Percentiles rank a stretch among this genome's conserved stretches.
phyloP scores from a whole-genome alignment of 176 grass and related monocot species.

The Triticum urartu region DNA sequence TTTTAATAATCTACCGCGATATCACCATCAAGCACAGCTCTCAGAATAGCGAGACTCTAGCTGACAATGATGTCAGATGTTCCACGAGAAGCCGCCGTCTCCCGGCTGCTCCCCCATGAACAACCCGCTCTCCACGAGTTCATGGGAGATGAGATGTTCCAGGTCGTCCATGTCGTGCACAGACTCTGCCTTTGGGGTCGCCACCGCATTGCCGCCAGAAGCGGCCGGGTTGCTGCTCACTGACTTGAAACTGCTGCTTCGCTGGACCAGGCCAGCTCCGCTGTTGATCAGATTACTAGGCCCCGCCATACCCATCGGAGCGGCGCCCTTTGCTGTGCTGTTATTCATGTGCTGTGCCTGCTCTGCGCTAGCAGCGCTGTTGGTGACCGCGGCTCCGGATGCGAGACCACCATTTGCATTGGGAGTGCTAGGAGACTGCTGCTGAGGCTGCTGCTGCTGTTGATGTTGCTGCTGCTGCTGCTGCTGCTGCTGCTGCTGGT shows the following conservation, averaged over 20 bases:
- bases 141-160: conserved; percentile 36
- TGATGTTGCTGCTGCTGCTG: too few relatives aligned
- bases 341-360: conserved; percentile 30
- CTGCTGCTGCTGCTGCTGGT: too few relatives aligned
- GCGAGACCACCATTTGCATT: conserved; percentile 42
- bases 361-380: conserved; percentile 8
- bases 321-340: not conserved
- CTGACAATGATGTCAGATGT: conserved; percentile 24
- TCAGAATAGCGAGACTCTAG: not conserved
- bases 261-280: conserved; percentile 20
- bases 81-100: conserved; percentile 41
- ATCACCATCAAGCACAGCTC: conserved; percentile 5
- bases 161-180: conserved; percentile 65
- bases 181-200: conserved; percentile 45
- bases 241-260: conserved; percentile 85
- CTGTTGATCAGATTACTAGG: conserved; percentile 48
- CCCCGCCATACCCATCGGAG: conserved; percentile 24
- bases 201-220: conserved; percentile 25
- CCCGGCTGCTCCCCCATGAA: conserved; percentile 53
- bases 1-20: conserved; percentile 13
- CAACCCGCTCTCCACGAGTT: conserved; percentile 55
- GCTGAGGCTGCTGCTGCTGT: too few relatives aligned
- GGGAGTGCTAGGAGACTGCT: conserved; percentile 24
- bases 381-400: conserved; percentile 26
- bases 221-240: conserved; percentile 64